Conservation (phyloP, 2,329 filamentous ascomycete species). For the Calonectria naviculata region DNA sequence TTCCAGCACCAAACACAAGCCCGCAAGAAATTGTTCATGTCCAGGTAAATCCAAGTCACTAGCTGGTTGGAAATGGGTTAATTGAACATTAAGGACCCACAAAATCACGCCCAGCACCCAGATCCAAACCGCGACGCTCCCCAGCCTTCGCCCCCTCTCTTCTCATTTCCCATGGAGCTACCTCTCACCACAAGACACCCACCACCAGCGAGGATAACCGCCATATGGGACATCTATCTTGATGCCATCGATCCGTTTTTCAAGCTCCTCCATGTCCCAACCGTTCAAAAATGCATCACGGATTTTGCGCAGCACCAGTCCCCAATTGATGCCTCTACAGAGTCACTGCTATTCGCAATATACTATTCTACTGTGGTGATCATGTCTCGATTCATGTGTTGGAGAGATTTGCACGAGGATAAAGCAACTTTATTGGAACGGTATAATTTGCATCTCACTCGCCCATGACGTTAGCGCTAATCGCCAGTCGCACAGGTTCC, state of each 20-base stretch:
- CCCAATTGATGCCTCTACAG: constrained; percentile 6
- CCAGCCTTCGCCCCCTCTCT: background rate
- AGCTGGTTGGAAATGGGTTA: background rate
- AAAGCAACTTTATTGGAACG: constrained; percentile 4
- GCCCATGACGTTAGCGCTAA: background rate
- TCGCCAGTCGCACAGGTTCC: background rate
- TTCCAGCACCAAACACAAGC: fast-evolving
- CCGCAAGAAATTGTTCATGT: background rate
- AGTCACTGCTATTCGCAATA: constrained; percentile 26
- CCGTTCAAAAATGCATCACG: constrained; percentile 13
- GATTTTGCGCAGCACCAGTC: background rate
- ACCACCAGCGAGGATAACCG: background rate
- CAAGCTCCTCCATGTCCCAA: constrained; percentile 26
- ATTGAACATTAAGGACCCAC: background rate
- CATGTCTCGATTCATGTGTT: constrained; percentile 14
- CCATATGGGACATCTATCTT: constrained; percentile 26
- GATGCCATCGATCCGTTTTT: constrained; percentile 25
- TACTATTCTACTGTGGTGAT: constrained; percentile 20
- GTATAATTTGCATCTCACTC: background rate
- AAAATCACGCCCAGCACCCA: background rate
- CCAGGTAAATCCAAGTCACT: background rate
- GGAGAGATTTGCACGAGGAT: constrained; percentile 8
- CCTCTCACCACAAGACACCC: constrained; percentile 7
- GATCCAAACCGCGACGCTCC: background rate
- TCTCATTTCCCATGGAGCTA: background rate